Conservation (phyloP, 345 rosid species). For the Theobroma cacao region DNA sequence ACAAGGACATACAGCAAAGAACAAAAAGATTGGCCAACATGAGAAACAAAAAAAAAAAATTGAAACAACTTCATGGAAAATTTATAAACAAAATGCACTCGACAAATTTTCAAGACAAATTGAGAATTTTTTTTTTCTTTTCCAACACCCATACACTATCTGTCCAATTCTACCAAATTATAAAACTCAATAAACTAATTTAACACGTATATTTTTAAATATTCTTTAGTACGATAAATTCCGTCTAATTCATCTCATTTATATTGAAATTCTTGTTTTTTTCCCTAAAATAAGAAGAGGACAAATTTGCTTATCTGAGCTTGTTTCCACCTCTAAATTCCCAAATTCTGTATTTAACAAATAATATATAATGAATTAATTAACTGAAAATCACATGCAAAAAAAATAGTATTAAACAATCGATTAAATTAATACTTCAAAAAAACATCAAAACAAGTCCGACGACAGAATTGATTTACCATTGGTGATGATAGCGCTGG, state of each 20-base stretch:
- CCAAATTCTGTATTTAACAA: background rate
- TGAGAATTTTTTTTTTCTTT: too few relatives aligned
- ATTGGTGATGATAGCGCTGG: constrained; percentile 98
- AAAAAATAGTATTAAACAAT: background rate
- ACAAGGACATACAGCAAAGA: background rate
- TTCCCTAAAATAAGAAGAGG: background rate
- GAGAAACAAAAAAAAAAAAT: background rate
- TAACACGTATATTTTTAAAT: background rate
- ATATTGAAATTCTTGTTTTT: background rate
- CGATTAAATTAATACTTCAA: background rate
- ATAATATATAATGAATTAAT: background rate
- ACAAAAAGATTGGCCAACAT: background rate
- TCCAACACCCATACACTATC: background rate
- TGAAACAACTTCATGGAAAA: background rate
- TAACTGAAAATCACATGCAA: background rate
- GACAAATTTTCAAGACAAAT: background rate
- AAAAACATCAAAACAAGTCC: background rate
- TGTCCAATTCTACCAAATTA: background rate
- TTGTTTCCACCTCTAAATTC: background rate
- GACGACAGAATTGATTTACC: constrained; percentile 36
- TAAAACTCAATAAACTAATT: background rate
- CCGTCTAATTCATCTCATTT: background rate
- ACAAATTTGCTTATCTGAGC: background rate
- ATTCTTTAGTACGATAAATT: background rate
- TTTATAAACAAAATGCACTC: background rate